phyloP scores from a whole-genome alignment of 345 rosid genomes.

The Eucalyptus curtisii region DNA sequence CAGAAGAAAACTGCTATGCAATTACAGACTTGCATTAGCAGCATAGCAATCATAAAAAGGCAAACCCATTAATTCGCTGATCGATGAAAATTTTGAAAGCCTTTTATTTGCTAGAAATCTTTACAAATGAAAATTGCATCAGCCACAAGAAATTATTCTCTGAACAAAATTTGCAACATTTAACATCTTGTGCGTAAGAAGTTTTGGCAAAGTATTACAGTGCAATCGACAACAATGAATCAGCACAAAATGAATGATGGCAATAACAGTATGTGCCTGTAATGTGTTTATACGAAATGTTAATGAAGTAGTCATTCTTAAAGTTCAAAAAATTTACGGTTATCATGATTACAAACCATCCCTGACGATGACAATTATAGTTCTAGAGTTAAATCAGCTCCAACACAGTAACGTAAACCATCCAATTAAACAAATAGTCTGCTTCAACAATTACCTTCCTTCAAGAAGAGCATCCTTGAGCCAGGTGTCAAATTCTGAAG shows the following conservation, averaged over 20 bases:
- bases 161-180: not conserved
- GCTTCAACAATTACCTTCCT: slow-evolving; percentile 46
- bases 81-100: not conserved
- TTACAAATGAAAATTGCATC: not conserved
- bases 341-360: not conserved
- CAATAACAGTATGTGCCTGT: not conserved
- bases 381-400: not conserved
- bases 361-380: rapidly evolving
- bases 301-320: not conserved
- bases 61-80: not conserved
- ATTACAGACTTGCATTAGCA: not conserved
- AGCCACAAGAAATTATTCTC: not conserved
- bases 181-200: not conserved
- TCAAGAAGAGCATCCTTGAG: slow-evolving; percentile 63
- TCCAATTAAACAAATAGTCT: not conserved
- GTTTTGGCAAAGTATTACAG: not conserved
- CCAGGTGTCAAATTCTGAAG: slow-evolving; percentile 75
- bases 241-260: not conserved
- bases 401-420: not conserved
- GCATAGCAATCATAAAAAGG: not conserved
- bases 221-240: not conserved
- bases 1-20: not conserved
- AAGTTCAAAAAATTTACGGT: not conserved
- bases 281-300: not conserved
- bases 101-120: not conserved